Base-by-base conservation (phyloP, 2,329 filamentous ascomycete genomes). In the Alternaria sp. region DNA sequence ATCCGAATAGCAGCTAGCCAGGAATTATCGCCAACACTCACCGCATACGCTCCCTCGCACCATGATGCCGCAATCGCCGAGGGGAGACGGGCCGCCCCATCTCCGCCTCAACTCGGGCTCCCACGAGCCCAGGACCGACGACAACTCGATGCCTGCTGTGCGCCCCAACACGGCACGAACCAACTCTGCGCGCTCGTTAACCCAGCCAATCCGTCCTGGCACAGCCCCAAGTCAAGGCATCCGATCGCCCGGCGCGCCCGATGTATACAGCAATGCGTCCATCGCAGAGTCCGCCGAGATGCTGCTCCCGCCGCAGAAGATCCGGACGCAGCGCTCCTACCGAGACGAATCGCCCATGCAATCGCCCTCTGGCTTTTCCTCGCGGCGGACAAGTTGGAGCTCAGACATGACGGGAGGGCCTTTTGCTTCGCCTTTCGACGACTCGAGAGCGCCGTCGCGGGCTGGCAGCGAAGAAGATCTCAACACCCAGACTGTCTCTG, bases 401-500 rank as follows among this genome's bases (percentile, higher is more conserved):
- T 90, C 89, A 17, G 87, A 89, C 64, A 81, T 80, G 17, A 87
- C 85, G 67, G 81, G 84, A 71, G 82, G 71, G 55, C 85, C 78
- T 65, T 88, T 83, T 68, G 79, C 74, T 19, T 84, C 83, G 56
- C 88, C 87, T 0, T 90, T 89, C 67, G 86, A 87, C 62, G 88
- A 90, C 65, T 88, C 87, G 5, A 81, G 85, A 67, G 83, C 85
- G 12, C 85, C 86, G 3, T 90, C 88, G 53, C 81, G 86, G 64
- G 83, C 86, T 19, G 87, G 84, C n/a, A 90, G 88, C 71, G 88
- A 91, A 49, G 88, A 90, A 25, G 86, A 89, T 19, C 55, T 91
- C 57, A 92, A 91, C 72, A 92, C 89, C 0, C 89, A 92, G 80
- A 91, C 90, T 1, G 90, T 92, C 4, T 88, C 88, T 15, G 88